Base-by-base conservation (phyloP, 2,329 filamentous ascomycete genomes). In the Sclerotinia sclerotiorum region DNA sequence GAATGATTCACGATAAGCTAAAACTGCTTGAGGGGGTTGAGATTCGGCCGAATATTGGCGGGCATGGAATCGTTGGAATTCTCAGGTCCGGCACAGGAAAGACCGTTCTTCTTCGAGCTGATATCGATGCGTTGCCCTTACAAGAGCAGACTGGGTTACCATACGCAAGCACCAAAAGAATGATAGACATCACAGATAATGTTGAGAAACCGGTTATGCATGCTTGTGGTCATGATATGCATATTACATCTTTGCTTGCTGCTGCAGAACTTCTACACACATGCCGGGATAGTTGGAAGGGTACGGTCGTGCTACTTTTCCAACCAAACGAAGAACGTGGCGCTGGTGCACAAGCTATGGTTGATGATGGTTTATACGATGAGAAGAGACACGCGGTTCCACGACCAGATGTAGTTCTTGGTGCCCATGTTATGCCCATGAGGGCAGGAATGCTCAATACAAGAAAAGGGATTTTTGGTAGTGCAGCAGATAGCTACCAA, bases 181-280 rank as follows among this genome's bases (percentile, higher is more conserved):
- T 66, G 49, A 3, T 65, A 5, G 69, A 71, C 32, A 78, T 77
- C 46, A 81, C 83, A 71, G 85, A 84, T 0, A 75, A 78, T 0
- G 4, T 42, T 15, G 79, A 81, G 63, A 83, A 83, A 64, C 84
- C 85, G 0, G 84, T 88, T 0, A 90, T 90, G 87, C 88, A 90
- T 77, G 87, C 88, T 42, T 90, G 88, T 75, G 88, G 88, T 0
- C 88, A 90, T 73, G 87, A 89, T 72, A 86, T 88, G 79, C 87
- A 90, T 74, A 84, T 89, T 39, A 81, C 85, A 0, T 79, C 80
- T 32, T 78, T 90, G 2, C 79, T 90, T 1, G 88, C 82, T 0
- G 83, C 84, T 0, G 82, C 85, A 0, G 79, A 82, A 24, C 78
- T 83, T 0, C 79, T 91, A 0, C 76, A 80, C 0, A 77, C 76